A percentile compares a stretch with the other conserved stretches of the same genome.
phyloP scores from a whole-genome alignment of 345 rosid species.

The Corchorus olitorius region DNA sequence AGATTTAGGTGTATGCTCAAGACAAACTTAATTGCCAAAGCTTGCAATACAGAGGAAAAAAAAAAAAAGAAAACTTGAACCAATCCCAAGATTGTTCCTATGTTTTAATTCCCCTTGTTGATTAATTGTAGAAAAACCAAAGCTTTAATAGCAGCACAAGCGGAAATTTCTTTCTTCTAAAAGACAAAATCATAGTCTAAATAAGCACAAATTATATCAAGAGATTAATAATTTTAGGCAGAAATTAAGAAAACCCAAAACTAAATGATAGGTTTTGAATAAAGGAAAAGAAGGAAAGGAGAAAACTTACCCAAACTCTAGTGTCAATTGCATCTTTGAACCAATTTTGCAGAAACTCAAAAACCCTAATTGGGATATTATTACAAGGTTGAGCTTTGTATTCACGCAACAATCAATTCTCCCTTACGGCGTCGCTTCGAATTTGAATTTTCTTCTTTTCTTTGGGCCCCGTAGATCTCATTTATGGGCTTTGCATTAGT shows the following conservation, averaged over 20 bases:
- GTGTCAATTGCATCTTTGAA: slow-evolving; percentile 67
- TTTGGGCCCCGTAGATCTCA: neutral
- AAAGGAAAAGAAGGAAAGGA: neutral
- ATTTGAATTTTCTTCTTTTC: neutral
- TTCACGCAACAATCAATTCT: neutral
- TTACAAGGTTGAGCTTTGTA: too few relatives aligned
- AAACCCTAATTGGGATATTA: slow-evolving; percentile 28
- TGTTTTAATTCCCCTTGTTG: neutral
- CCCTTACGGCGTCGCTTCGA: neutral
- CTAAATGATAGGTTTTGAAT: neutral
- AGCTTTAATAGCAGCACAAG: neutral
- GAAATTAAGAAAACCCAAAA: neutral
- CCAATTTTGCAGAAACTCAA: slow-evolving; percentile 15
- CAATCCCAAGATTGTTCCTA: neutral
- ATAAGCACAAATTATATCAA: neutral
- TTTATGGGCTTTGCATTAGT: neutral
- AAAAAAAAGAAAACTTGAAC: neutral
- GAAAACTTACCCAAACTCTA: slow-evolving; percentile 72
- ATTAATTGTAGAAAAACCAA: neutral
- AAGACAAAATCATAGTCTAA: neutral
- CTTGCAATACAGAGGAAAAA: neutral
- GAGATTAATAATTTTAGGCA: neutral
- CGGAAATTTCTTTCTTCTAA: neutral
- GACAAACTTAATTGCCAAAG: neutral
- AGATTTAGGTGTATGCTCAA: neutral